Base-by-base conservation (phyloP, 2,329 filamentous ascomycete genomes). In the Penicillium sp. region DNA sequence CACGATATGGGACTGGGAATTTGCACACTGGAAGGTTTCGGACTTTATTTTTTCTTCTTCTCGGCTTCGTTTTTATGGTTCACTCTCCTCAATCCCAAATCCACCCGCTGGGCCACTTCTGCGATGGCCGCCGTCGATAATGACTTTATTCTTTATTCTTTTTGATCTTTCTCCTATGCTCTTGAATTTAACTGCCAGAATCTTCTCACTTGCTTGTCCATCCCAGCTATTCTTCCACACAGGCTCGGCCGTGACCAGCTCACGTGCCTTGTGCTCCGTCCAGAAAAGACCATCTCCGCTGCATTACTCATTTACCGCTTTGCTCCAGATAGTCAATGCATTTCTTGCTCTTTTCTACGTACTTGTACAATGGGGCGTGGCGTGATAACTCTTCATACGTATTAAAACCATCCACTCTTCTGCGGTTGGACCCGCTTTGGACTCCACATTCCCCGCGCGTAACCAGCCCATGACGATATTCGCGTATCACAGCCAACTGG, bases 1-100 rank as follows among this genome's bases (percentile, higher is more conserved):
- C 46, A 61, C 35, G 54, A 52, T 50, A 66, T 60, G 61, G 58
- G 46, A 59, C 27, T 56, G 62, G 63, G 58, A 66, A 64, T 62
- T 64, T 66, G 64, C 55, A 63, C 51, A n/a, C 52, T 40, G 41
- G 53, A 47, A 43, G 24, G 22, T 50, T 52, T 59, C 52, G 57
- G 53, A 41, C 13, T 4, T 50, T 22, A 24, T 56, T 49, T 56
- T 44, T 43, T 51, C 24, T 55, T 54, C 44, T 50, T 58, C 14
- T n/a, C 24, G 13, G 16, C 54, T 37, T 36, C 41, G 31, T 47
- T 24, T 47, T 36, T 41, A 50, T 54, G 33, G n/a, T 58, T 57
- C 43, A 58, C 24, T 33, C 14, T 19, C 27, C 39, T 41, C 24
- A 35, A 44, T 36, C 39, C n/a, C 27, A 53, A 24, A 52, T 37